phyloP scores from a whole-genome alignment of 1,284 basidiomycete genomes.

The Ceratobasidium sp. region DNA sequence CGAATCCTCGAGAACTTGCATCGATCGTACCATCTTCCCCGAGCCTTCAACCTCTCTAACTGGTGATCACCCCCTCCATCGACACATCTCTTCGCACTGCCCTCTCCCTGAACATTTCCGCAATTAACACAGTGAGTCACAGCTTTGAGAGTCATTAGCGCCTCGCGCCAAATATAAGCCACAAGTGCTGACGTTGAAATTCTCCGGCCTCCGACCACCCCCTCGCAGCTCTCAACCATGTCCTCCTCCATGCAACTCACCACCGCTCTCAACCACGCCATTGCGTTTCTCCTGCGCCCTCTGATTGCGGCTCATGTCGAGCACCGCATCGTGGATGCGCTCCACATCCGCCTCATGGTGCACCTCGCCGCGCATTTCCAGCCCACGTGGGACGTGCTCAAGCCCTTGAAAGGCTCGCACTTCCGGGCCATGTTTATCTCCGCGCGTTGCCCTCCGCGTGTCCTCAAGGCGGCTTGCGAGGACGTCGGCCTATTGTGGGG shows the following conservation, averaged over 20 bases:
- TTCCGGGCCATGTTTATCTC: conserved; percentile 34
- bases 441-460: conserved; percentile 41
- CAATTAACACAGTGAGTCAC: conserved; percentile 30
- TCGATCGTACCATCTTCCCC: conserved; percentile 18
- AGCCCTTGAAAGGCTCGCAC: conserved; percentile 30
- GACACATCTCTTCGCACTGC: conserved; percentile 26
- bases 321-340: conserved; percentile 43
- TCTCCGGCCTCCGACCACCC: neutral
- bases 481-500: conserved; percentile 39
- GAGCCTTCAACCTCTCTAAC: conserved; percentile 10
- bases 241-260: conserved; percentile 40
- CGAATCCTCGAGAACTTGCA: conserved; percentile 7
- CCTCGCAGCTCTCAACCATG: conserved; percentile 27
- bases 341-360: conserved; percentile 47
- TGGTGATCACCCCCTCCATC: conserved; percentile 16
- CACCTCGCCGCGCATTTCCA: conserved; percentile 45
- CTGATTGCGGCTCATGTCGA: conserved; percentile 43
- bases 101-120: neutral
- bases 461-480: conserved; percentile 39
- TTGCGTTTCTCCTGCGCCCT: conserved; percentile 44
- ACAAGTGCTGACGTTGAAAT: conserved; percentile 37
- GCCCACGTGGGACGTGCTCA: conserved; percentile 39
- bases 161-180: conserved; percentile 37
- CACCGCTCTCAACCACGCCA: conserved; percentile 44
- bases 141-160: conserved; percentile 22